Base-by-base conservation (phyloP, 495 filamentous ascomycete genomes). In the Xylaria curta region DNA sequence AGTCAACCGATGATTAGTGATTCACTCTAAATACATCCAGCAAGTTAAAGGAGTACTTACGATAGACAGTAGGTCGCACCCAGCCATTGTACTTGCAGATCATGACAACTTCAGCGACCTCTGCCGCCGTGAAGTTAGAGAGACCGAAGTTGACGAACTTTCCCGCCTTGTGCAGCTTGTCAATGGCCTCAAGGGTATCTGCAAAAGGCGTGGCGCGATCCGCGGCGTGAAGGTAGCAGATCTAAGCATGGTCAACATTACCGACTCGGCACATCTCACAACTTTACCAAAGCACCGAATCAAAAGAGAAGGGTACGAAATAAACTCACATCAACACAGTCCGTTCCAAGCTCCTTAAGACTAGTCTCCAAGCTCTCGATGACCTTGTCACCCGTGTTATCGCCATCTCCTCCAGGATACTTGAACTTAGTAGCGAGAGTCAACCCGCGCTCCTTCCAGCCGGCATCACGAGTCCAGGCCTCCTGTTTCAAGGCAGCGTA, bases 61-160 rank as follows among this genome's bases (percentile, higher is more conserved):
- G 89, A 76, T 91, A 92, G 38, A 93, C 82, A 3, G 86, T 91
- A 28, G 92, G 91, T 42, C 87, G 86, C 58, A 93, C 88, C 90
- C 91, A 94, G 51, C 89, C 89, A 72, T 91, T 89, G 82, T 92
- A 88, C 73, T 91, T 90, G 82, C 93, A 96, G n/a, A 90, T 89
- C 68, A 94, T 87, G 4, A 91, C 93, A 26, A 97, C 85, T 85
- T 98, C 95, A 4, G 95, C 95, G 12, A 98, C 93, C 81, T 98
- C 94, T 76, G 92, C 97, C 9, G 94, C 89, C 4, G 94, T 93
- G 76, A 89, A 97, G 81, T 97, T 98, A 67, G 88, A 91, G 73
- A 98, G 79, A 26, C 93, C 94, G 33, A 98, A 83, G 66, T 89
- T 85, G 21, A 93, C 89, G 78, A 98, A 97, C 76, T 95, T 97